phyloP scores from a whole-genome alignment of 129 eudicot species.

The Chrysanthemum lavandulifolium region DNA sequence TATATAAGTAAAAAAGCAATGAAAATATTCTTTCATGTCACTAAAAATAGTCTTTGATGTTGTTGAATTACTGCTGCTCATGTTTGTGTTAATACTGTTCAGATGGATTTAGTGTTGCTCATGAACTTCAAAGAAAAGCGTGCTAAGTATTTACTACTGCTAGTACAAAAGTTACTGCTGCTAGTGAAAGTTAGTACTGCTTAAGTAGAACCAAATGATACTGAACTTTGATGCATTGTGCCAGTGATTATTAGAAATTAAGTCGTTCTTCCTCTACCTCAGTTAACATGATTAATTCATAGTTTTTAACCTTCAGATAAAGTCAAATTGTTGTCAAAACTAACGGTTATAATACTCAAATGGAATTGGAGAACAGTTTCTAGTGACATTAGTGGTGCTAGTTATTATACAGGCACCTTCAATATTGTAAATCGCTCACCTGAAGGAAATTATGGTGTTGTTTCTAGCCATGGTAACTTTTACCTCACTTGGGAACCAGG shows the following conservation, averaged over 20 bases:
- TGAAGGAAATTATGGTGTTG: slow-evolving; percentile 96
- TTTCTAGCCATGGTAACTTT: slow-evolving; percentile 98
- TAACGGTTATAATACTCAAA: slow-evolving; percentile 26
- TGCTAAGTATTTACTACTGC: too few species aligned
- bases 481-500: slow-evolving; percentile 99
- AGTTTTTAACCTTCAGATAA: slow-evolving; percentile 11
- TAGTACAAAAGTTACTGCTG: too few species aligned
- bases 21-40: too few species aligned
- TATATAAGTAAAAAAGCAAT: too few species aligned
- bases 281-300: background rate
- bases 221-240: background rate
- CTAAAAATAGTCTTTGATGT: too few species aligned
- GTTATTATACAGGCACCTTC: slow-evolving; percentile 97
- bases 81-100: too few species aligned
- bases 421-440: slow-evolving; percentile 97
- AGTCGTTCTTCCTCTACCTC: background rate
- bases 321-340: slow-evolving; percentile 2
- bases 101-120: too few species aligned
- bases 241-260: background rate
- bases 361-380: slow-evolving; percentile 96
- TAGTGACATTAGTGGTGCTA: slow-evolving; percentile 99
- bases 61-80: too few species aligned
- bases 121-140: too few species aligned
- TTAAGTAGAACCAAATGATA: too few species aligned
- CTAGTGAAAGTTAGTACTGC: too few species aligned